Base-by-base conservation (phyloP, 2,329 filamentous ascomycete genomes). In the Beauveria varroae region DNA sequence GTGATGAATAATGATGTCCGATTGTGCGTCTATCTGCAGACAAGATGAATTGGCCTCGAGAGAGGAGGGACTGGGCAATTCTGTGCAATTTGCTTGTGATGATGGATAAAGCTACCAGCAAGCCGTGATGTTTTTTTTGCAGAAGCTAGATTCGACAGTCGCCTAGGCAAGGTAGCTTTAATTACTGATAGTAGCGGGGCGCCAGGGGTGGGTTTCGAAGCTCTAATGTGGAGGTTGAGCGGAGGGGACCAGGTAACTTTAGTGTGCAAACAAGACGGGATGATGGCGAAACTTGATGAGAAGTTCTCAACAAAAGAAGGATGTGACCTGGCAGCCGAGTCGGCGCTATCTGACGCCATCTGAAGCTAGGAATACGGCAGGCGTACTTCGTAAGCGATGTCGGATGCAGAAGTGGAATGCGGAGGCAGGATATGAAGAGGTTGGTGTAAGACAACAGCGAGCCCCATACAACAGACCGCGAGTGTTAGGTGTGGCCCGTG, bases 321-420 rank as follows among this genome's bases (percentile, higher is more conserved):
- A 46, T 24, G 28, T 28, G 43, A 43, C 37, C 43, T 44, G 54
- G 28, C 34, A 34, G 57, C 14, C 37, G 14, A 34, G 26, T 41
- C 30, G 51, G 56, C 55, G n/a, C 22, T 37, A 10, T 40, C 28
- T 41, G 55, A 37, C 54, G 43, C 30, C 30, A 34, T 43, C 44
- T 51, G 46, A 50, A 44, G 44, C 46, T 43, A 52, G 55, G 55
- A 40, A 44, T 26, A 52, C 24, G 57, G 57, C 49, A 60, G n/a
- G 47, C 49, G 49, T 37, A 14, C 34, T 37, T 37, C 1, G 34
- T 60, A 60, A 53, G 57, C 57, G 57, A 60, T 60, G 57, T 60
- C 57, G 57, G 57, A 60, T 60, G 57, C 49, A 60, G 37, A 52
- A 30, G 40, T 26, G 47, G 40, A 49, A 60, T 56, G 57, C 57